Evolutionary conservation across 1,284 basidiomycete genomes (phyloP).

Genomic region (Pseudozyma thailandica): DNA sequence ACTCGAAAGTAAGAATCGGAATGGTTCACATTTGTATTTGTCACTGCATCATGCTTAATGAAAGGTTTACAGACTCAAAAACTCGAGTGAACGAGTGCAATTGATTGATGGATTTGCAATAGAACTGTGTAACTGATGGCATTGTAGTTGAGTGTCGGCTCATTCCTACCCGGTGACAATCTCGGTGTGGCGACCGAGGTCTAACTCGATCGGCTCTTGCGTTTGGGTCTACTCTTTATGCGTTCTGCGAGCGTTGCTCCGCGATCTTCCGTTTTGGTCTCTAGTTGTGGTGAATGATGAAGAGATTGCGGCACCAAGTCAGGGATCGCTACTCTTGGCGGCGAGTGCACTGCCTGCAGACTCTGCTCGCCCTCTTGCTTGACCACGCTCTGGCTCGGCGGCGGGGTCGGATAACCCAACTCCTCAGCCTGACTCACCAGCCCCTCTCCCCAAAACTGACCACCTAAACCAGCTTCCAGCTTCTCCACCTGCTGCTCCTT

Average conservation of each 20-base stretch:
- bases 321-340: constrained; percentile 22
- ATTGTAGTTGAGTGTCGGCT: too few relatives aligned
- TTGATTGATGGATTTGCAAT: too few relatives aligned
- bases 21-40: not conserved
- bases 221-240: constrained; percentile 39
- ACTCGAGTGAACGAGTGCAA: too few relatives aligned
- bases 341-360: constrained; percentile 31
- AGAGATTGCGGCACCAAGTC: constrained; percentile 23
- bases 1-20: constrained; percentile 32
- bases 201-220: constrained; percentile 23
- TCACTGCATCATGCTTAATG: not conserved
- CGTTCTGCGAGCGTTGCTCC: constrained; percentile 28
- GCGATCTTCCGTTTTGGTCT: not conserved
- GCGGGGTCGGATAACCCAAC: constrained; percentile 16
- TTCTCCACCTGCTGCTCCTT: constrained; percentile 39
- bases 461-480: not conserved
- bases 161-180: too few relatives aligned
- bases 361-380: constrained; percentile 10
- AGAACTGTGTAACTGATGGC: too few relatives aligned
- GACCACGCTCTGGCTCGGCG: constrained; percentile 11
- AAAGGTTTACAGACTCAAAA: too few relatives aligned
- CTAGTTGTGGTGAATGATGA: not conserved
- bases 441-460: constrained; percentile 17
- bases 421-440: not conserved
- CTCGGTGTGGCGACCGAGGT: too few relatives aligned